Evolutionary conservation across 1,284 basidiomycete genomes (phyloP).

Genomic region (Acaromyces ingoldii): DNA sequence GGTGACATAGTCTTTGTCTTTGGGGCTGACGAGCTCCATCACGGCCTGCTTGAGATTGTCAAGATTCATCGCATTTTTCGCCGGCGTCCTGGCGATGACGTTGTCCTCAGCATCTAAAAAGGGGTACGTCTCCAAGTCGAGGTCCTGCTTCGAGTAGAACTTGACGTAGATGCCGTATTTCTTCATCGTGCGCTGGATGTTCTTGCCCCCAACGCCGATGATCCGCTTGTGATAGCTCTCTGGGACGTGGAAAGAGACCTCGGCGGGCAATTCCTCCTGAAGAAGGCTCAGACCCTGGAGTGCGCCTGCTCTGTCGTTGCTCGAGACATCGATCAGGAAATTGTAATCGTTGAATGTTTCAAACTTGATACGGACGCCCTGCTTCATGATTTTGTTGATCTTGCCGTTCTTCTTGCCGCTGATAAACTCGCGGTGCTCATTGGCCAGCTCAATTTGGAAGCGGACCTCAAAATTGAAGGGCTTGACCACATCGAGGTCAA

Average conservation of each 20-base stretch:
- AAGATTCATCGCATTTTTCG: constrained; percentile 92
- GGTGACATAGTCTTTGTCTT: constrained; percentile 95
- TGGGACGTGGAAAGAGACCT: constrained; percentile 97
- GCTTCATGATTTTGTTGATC: constrained; percentile 57
- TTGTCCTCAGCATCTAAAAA: constrained; percentile 86
- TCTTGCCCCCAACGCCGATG: constrained; percentile 95
- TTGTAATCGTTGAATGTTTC: constrained; percentile 99
- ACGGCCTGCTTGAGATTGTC: constrained; percentile 93
- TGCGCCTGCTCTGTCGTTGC: constrained; percentile 59
- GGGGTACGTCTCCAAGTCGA: constrained; percentile 88
- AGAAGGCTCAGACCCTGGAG: constrained; percentile 82
- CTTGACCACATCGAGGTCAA: constrained; percentile 88
- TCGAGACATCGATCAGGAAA: constrained; percentile 80
- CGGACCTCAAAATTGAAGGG: constrained; percentile 93
- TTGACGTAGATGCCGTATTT: constrained; percentile 99
- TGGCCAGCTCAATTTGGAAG: constrained; percentile 96
- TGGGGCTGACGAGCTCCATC: constrained; percentile 94
- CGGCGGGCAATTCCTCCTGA: constrained; percentile 96
- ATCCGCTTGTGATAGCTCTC: constrained; percentile 98
- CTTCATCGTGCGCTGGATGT: constrained; percentile 99
- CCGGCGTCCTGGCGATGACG: constrained; percentile 91
- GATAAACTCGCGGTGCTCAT: constrained; percentile 97
- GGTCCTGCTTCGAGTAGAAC: constrained; percentile 97
- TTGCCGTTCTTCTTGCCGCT: constrained; percentile 53
- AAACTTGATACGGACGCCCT: constrained; percentile 92